Evolutionary conservation across 164 flowering plant genomes (phyloP).

Genomic region (Vitis labrusca): DNA sequence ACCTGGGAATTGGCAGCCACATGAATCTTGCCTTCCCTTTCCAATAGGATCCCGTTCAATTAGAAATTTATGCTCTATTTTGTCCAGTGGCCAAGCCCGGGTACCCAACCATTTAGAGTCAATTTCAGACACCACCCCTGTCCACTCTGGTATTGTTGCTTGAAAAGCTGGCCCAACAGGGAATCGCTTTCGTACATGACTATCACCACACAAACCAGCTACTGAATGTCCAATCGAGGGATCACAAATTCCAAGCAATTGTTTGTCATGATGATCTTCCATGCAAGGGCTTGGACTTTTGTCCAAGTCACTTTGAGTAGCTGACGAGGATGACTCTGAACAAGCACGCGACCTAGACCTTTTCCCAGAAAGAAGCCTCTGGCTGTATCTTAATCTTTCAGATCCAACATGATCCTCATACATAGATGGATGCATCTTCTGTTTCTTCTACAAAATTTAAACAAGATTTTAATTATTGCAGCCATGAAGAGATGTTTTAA

Average conservation of each 20-base stretch:
- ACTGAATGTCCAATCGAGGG: constrained; percentile 21
- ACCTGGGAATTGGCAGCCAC: constrained; percentile 58
- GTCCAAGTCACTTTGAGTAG: constrained; percentile 20
- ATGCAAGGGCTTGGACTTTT: constrained; percentile 6
- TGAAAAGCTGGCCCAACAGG: constrained; percentile 63
- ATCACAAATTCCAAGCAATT: constrained; percentile 17
- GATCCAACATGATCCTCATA: constrained; percentile 52
- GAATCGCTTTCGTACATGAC: constrained; percentile 22
- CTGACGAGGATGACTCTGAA: constrained; percentile 25
- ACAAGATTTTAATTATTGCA: neutral
- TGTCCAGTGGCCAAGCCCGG: constrained; percentile 62
- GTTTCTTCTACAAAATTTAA: constrained; percentile 51
- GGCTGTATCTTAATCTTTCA: constrained; percentile 44
- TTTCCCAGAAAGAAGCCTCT: constrained; percentile 34
- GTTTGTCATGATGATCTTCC: constrained; percentile 6
- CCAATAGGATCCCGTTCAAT: constrained; percentile 63
- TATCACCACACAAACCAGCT: constrained; percentile 15
- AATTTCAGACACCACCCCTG: constrained; percentile 39
- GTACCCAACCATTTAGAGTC: constrained; percentile 81
- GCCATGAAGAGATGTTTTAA: too few species aligned
- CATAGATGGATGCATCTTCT: constrained; percentile 76
- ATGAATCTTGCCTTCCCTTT: constrained; percentile 67
- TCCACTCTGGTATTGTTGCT: constrained; percentile 73
- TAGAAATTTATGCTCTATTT: constrained; percentile 14
- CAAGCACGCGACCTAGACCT: constrained; percentile 16